A percentile compares a stretch with the other conserved stretches of the same genome.
Conservation (phyloP, 768 basidiomycete species). For the Trametes elegans region DNA sequence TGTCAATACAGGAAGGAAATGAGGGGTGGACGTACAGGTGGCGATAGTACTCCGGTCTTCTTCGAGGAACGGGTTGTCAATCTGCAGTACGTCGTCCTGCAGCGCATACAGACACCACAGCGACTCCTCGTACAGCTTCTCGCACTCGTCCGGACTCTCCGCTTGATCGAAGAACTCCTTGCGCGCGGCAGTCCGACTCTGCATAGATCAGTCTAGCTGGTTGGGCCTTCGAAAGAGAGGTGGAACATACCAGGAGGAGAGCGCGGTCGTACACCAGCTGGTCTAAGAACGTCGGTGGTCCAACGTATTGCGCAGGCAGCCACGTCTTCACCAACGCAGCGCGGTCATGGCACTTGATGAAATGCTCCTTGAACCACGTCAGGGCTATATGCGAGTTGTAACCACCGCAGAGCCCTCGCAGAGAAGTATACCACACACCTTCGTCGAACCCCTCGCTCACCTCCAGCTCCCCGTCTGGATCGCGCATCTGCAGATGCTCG, state of each 20-base stretch:
- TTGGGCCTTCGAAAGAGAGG: no score
- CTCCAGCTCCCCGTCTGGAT: constrained; percentile 71
- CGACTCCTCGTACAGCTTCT: constrained; percentile 92
- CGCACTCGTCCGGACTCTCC: constrained; percentile 75
- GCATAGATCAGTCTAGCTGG: constrained; percentile 11
- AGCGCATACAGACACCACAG: constrained; percentile 92
- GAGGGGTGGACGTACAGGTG: constrained; percentile 51
- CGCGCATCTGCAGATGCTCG: constrained; percentile 78
- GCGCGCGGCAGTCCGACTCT: constrained; percentile 92
- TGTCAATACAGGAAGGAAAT: constrained; percentile 5
- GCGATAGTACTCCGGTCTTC: constrained; percentile 79
- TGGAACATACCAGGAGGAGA: constrained; percentile 73
- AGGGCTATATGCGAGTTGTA: constrained; percentile 60
- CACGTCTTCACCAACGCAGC: constrained; percentile 86
- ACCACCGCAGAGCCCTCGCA: no score
- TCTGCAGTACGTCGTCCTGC: constrained; percentile 83
- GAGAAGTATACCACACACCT: no score
- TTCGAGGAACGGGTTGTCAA: constrained; percentile 80
- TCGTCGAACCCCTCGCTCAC: constrained; percentile 81
- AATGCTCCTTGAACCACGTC: constrained; percentile 90
- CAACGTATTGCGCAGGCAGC: constrained; percentile 79
- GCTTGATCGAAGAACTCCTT: constrained; percentile 86
- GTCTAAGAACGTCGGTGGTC: constrained; percentile 82
- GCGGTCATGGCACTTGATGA: constrained; percentile 92
- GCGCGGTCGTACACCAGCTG: constrained; percentile 93